These are phyloP conservation scores for Puccinia polysora DNA, from an alignment of 1,284 basidiomycete species.

Conservation along the genomic window DNA sequence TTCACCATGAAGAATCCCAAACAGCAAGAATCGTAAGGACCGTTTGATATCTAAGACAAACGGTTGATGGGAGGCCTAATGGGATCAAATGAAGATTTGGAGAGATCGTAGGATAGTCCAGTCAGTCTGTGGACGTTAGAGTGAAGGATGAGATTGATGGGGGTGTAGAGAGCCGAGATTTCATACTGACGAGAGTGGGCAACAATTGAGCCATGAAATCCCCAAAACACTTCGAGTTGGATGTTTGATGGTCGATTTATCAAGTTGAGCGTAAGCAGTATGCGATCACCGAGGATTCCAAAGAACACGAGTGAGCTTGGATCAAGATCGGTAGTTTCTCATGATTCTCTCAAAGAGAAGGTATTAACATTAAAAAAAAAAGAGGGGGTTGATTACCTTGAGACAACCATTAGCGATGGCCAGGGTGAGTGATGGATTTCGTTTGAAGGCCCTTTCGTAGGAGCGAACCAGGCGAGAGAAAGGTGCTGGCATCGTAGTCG, in stretches of 20 bases:
- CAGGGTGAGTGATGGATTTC: conserved; percentile 29
- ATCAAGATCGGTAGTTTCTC: neutral
- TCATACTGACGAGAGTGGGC: conserved; percentile 1
- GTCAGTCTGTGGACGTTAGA: too few relatives aligned
- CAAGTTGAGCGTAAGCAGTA: too few relatives aligned
- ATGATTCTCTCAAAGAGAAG: neutral
- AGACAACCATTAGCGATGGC: conserved; percentile 36
- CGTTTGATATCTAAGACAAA: conserved; percentile 17
- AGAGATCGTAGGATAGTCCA: neutral
- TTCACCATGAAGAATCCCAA: conserved; percentile 27
- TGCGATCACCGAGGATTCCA: too few relatives aligned
- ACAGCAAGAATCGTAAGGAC: conserved; percentile 22
- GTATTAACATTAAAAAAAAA: too few relatives aligned
- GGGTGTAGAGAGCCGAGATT: neutral
- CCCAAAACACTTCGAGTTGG: conserved; percentile 34
- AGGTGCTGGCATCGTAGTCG: conserved; percentile 4
- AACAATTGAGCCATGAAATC: conserved; percentile 35
- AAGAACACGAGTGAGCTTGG: neutral
- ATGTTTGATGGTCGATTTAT: too few relatives aligned
- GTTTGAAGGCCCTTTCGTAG: conserved; percentile 34
- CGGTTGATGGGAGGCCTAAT: neutral
- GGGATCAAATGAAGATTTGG: too few relatives aligned
- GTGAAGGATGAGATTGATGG: neutral
- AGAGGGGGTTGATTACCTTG: conserved; percentile 1
- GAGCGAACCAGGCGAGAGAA: conserved; percentile 11